phyloP scores from a whole-genome alignment of 73 alveolate genomes.

The Paramecium primaurelia region DNA sequence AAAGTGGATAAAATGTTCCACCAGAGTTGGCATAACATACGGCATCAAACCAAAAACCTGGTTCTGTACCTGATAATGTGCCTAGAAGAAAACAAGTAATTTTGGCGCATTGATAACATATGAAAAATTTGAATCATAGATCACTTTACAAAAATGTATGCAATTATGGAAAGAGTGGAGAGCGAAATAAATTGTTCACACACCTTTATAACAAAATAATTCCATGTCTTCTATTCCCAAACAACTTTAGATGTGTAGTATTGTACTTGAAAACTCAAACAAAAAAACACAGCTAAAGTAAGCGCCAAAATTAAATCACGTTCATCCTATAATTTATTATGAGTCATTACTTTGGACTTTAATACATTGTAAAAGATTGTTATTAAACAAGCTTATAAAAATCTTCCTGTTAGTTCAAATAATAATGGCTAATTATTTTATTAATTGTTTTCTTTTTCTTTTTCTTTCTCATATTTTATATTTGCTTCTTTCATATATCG shows the following conservation, averaged over 20 bases:
- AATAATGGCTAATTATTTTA: neutral
- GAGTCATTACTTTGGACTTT: neutral
- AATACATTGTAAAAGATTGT: neutral
- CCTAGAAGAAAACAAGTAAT: conserved; percentile 1
- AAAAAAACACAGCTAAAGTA: neutral
- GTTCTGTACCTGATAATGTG: conserved; percentile 56
- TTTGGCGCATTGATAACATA: conserved; percentile 13
- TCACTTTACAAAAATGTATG: neutral
- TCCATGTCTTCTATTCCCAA: conserved; percentile 28
- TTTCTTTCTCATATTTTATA: neutral
- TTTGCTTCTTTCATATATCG: neutral
- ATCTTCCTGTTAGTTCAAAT: neutral
- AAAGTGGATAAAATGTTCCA: conserved; percentile 50
- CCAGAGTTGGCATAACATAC: conserved; percentile 47
- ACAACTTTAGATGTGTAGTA: neutral
- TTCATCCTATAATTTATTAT: neutral
- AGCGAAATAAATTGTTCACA: neutral
- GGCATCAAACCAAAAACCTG: conserved; percentile 48
- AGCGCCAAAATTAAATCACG: neutral
- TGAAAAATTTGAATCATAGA: neutral
- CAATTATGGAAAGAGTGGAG: neutral
- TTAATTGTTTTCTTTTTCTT: neutral
- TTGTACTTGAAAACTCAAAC: neutral
- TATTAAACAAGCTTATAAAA: neutral
- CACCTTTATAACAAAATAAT: neutral